These are phyloP conservation scores for Suillus subluteus DNA, from an alignment of 768 basidiomycete species.

Conservation along the genomic window DNA sequence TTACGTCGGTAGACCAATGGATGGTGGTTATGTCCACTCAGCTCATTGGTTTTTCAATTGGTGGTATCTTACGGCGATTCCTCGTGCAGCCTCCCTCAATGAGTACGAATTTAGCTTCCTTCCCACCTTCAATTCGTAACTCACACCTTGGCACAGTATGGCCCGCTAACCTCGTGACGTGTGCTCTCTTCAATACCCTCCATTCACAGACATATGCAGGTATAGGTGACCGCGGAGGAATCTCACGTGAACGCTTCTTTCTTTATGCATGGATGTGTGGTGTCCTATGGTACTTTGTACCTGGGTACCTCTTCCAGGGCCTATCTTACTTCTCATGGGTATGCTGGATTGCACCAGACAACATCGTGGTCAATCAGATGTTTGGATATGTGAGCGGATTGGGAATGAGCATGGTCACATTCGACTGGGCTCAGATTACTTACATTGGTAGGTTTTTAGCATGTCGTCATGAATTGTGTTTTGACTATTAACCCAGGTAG, in stretches of 20 bases:
- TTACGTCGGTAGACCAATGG: constrained; percentile 49
- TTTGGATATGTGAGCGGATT: constrained; percentile 62
- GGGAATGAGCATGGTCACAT: constrained; percentile 77
- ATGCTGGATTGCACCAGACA: constrained; percentile 72
- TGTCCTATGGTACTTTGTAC: constrained; percentile 58
- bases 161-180: constrained; percentile 72
- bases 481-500: constrained; percentile 21
- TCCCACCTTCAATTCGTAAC: background rate
- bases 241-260: constrained; percentile 60
- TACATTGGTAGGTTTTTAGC: constrained; percentile 26
- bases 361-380: constrained; percentile 71
- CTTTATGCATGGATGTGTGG: constrained; percentile 39
- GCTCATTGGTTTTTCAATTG: constrained; percentile 64
- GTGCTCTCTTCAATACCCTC: constrained; percentile 75
- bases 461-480: background rate
- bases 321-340: constrained; percentile 64
- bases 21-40: constrained; percentile 74
- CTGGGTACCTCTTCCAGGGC: constrained; percentile 73
- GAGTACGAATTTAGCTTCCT: constrained; percentile 41
- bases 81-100: constrained; percentile 63
- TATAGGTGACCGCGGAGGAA: constrained; percentile 45
- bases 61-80: constrained; percentile 61
- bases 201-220: constrained; percentile 57
- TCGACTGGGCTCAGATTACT: constrained; percentile 78
- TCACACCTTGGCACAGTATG: constrained; percentile 51